phyloP scores from a whole-genome alignment of 179 eudicot genomes.

The Drosera spatulata region DNA sequence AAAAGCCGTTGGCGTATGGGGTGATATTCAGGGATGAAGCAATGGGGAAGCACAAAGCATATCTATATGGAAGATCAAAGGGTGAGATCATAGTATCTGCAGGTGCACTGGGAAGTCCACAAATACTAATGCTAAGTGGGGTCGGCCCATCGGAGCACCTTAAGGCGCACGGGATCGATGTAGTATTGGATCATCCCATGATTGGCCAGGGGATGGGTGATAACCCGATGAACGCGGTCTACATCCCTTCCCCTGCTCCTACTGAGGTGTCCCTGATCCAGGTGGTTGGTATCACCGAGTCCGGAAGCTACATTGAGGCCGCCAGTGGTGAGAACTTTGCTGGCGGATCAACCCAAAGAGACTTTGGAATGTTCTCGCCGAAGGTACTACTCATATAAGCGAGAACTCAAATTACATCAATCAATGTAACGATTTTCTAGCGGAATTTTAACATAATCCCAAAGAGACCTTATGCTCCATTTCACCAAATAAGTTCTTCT shows the following conservation, averaged over 20 bases:
- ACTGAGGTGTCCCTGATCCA: constrained; percentile 78
- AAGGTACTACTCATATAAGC: constrained; percentile 31
- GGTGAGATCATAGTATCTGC: constrained; percentile 69
- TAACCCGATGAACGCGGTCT: constrained; percentile 88
- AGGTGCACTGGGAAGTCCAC: constrained; percentile 93
- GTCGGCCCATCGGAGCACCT: constrained; percentile 65
- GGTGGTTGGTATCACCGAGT: constrained; percentile 70
- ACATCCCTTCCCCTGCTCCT: constrained; percentile 68
- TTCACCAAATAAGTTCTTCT: too few species aligned
- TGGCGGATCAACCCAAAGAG: constrained; percentile 20
- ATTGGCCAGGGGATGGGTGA: constrained; percentile 92
- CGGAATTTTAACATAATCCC: too few species aligned
- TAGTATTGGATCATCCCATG: constrained; percentile 52
- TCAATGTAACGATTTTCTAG: too few species aligned
- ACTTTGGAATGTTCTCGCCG: constrained; percentile 88
- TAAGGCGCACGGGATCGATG: constrained; percentile 48
- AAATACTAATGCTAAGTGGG: constrained; percentile 78
- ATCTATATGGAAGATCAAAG: constrained; percentile 34
- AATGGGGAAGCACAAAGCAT: constrained; percentile 62
- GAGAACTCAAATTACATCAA: background rate
- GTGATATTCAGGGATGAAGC: constrained; percentile 54
- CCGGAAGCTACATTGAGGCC: constrained; percentile 82
- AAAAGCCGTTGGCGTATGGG: constrained; percentile 59
- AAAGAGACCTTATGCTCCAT: too few species aligned
- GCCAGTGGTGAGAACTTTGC: constrained; percentile 74